Percentiles rank a stretch among this genome's conserved stretches.
Evolutionary conservation across 208 protist genomes (phyloP).

Genomic region (Leishmania tarentolae): DNA sequence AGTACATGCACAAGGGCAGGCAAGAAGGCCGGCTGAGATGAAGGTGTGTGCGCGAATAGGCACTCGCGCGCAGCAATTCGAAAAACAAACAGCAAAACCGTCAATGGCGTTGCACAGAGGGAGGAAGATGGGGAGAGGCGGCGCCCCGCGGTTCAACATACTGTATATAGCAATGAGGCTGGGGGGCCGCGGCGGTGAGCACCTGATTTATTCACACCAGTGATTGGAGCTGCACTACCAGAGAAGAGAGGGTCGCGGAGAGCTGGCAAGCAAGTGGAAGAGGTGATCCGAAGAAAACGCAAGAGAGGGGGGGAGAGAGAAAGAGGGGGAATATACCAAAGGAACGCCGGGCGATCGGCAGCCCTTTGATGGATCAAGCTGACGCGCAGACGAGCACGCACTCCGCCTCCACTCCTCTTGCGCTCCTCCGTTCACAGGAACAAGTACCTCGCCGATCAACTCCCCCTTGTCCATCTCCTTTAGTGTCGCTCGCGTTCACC

Average conservation of each 20-base stretch:
- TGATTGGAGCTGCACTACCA: background rate
- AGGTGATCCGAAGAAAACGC: background rate
- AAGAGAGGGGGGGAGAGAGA: background rate
- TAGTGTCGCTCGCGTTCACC: background rate
- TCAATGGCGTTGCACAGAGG: background rate
- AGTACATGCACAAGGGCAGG: background rate
- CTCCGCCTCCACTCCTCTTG: background rate
- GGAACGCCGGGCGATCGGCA: background rate
- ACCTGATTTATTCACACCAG: background rate
- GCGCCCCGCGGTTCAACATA: background rate
- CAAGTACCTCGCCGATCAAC: background rate
- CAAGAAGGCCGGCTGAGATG: background rate
- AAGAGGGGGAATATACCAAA: conserved; percentile 9
- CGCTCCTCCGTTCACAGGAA: too few species aligned
- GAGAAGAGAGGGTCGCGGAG: background rate
- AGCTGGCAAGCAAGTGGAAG: background rate
- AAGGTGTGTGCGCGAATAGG: background rate
- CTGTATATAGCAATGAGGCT: background rate
- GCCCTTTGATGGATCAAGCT: background rate
- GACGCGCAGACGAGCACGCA: background rate
- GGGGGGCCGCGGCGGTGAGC: background rate
- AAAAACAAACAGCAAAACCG: background rate
- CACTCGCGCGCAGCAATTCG: background rate
- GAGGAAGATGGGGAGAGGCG: background rate
- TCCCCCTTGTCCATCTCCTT: background rate